Percentiles rank a stretch among this genome's conserved stretches.
phyloP scores from a whole-genome alignment of 2,329 filamentous ascomycete species.

The Fusarium sublunatum region DNA sequence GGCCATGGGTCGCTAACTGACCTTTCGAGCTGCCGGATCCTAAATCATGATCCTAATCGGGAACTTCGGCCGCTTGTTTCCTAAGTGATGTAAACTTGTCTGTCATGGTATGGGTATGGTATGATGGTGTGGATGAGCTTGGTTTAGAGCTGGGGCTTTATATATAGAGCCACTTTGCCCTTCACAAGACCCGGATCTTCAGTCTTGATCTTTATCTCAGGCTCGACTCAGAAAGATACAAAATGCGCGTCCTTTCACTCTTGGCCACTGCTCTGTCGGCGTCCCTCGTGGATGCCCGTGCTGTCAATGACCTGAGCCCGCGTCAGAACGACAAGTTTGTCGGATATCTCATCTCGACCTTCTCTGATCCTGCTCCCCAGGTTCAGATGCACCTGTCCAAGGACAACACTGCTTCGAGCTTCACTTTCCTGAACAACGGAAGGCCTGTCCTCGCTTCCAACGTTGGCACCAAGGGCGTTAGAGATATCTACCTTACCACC shows the following conservation, averaged over 20 bases:
- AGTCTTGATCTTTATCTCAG: background rate
- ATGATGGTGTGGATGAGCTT: background rate
- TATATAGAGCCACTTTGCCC: background rate
- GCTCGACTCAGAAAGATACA: background rate
- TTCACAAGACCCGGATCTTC: background rate
- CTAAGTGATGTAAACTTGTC: background rate
- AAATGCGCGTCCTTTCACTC: conserved; percentile 15
- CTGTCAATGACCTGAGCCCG: conserved; percentile 10
- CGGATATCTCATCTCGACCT: conserved; percentile 53
- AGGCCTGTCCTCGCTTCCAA: conserved; percentile 49
- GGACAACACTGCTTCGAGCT: conserved; percentile 48
- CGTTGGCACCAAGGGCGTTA: conserved; percentile 51
- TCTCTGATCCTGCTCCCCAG: conserved; percentile 49
- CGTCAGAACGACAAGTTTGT: conserved; percentile 25
- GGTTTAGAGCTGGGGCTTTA: background rate
- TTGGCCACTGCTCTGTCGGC: conserved; percentile 12
- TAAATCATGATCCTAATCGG: conserved; percentile 1
- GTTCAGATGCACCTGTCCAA: conserved; percentile 52
- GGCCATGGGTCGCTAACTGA: conserved; percentile 1
- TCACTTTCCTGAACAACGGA: conserved; percentile 49
- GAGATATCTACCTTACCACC: conserved; percentile 51
- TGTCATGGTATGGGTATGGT: too few relatives aligned
- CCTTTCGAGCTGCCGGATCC: conserved; percentile 5
- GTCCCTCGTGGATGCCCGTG: conserved; percentile 13
- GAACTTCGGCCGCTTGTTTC: conserved; percentile 4